Percentiles rank a stretch among this genome's conserved stretches.
These are phyloP conservation scores for Blastobotrys raffinosifermentans DNA, from an alignment of 1,139 yeast species.

Conservation along the genomic window DNA sequence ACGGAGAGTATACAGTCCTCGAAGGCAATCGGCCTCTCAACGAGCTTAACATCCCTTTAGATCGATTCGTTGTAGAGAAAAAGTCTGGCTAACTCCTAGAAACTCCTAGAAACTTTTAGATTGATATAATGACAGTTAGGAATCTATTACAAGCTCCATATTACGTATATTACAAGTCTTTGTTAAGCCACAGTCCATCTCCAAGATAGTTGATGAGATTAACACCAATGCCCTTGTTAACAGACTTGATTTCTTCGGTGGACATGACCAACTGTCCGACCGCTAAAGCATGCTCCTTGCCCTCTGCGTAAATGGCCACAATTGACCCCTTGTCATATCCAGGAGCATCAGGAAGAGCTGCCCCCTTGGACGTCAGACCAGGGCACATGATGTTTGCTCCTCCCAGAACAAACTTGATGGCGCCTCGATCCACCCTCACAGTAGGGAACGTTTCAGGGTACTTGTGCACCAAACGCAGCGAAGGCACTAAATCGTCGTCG, in stretches of 20 bases:
- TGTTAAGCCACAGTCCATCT: slow-evolving; percentile 55
- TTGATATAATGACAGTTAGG: too few relatives aligned
- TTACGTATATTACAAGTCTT: slow-evolving; percentile 13
- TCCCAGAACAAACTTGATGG: slow-evolving; percentile 85
- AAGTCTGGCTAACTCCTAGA: too few relatives aligned
- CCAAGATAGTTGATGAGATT: slow-evolving; percentile 82
- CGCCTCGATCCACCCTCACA: slow-evolving; percentile 93
- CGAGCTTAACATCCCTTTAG: too few relatives aligned
- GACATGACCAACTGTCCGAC: slow-evolving; percentile 83
- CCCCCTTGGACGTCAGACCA: slow-evolving; percentile 90
- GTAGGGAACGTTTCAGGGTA: slow-evolving; percentile 57
- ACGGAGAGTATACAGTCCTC: too few relatives aligned
- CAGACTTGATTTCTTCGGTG: slow-evolving; percentile 77
- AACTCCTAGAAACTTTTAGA: too few relatives aligned
- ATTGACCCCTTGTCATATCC: slow-evolving; percentile 55
- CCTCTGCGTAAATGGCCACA: slow-evolving; percentile 86
- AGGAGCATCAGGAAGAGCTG: slow-evolving; percentile 66
- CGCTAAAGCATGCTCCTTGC: slow-evolving; percentile 87
- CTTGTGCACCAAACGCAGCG: slow-evolving; percentile 71
- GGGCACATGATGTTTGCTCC: slow-evolving; percentile 99
- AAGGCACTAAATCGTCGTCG: slow-evolving; percentile 71
- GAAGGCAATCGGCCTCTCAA: too few relatives aligned
- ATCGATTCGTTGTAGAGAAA: too few relatives aligned
- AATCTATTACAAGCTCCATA: too few relatives aligned
- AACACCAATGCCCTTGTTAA: slow-evolving; percentile 86